A percentile compares a stretch with the other conserved stretches of the same genome.
phyloP scores from a whole-genome alignment of 1,284 basidiomycete species.

The Retiboletus flavoniger region DNA sequence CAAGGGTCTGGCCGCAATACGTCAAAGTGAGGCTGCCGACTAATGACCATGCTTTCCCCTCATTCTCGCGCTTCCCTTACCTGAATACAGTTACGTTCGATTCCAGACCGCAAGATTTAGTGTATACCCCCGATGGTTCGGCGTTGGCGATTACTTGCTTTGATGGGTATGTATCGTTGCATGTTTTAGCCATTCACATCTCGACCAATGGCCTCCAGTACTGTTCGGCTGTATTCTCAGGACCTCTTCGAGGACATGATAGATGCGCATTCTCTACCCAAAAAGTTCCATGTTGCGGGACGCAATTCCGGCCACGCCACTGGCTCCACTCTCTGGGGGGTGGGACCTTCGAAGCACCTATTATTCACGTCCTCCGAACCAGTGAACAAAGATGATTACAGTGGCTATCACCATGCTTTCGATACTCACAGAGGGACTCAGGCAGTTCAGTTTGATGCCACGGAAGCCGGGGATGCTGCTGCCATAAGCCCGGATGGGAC shows the following conservation, averaged over 20 bases:
- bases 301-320: constrained; percentile 32
- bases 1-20: constrained; percentile 13
- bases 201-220: constrained; percentile 13
- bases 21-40: constrained; percentile 15
- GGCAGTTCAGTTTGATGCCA: constrained; percentile 42
- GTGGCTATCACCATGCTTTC: constrained; percentile 52
- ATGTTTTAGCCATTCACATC: neutral
- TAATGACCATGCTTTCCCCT: neutral
- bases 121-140: constrained; percentile 25
- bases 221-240: constrained; percentile 15
- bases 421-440: constrained; percentile 37
- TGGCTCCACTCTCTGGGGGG: constrained; percentile 59
- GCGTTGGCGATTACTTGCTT: constrained; percentile 33
- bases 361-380: constrained; percentile 64
- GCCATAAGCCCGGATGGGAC: constrained; percentile 45
- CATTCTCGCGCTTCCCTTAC: neutral
- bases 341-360: constrained; percentile 35
- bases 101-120: constrained; percentile 31
- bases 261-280: constrained; percentile 5
- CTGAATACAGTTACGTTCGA: constrained; percentile 26
- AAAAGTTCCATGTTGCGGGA: constrained; percentile 23
- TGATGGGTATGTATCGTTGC: constrained; percentile 31
- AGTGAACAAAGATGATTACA: constrained; percentile 16
- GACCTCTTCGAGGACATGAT: constrained; percentile 30
- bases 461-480: constrained; percentile 55